Conservation (phyloP, 805 yeast genomes). For the Pichia exigua region DNA sequence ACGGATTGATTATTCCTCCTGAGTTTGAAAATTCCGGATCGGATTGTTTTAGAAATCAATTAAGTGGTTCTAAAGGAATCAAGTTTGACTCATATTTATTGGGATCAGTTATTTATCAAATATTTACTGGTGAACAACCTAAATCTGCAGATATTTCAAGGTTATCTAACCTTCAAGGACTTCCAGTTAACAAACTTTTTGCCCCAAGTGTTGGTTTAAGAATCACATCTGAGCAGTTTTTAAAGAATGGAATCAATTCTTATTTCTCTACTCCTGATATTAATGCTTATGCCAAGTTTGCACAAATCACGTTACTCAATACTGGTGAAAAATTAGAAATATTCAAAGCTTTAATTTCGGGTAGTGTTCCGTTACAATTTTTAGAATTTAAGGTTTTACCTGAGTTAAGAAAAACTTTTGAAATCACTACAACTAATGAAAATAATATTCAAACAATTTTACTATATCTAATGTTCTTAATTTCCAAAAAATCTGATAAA, state of each 20-base stretch:
- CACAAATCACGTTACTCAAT: conserved; percentile 46
- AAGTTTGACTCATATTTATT: conserved; percentile 60
- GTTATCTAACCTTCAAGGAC: conserved; percentile 12
- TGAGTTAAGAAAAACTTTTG: conserved; percentile 46
- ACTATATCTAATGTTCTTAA: conserved; percentile 35
- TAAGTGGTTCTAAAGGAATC: conserved; percentile 24
- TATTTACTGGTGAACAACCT: conserved; percentile 31
- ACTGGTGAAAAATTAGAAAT: conserved; percentile 46
- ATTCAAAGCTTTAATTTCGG: conserved; percentile 31
- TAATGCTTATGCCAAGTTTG: conserved; percentile 42
- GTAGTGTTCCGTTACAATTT: conserved; percentile 38
- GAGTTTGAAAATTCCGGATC: conserved; percentile 43
- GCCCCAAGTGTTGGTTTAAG: conserved; percentile 32
- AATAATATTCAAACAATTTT: conserved; percentile 24
- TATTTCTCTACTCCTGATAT: conserved; percentile 43
- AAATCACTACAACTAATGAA: conserved; percentile 16
- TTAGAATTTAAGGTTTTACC: conserved; percentile 63
- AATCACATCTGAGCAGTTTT: conserved; percentile 31
- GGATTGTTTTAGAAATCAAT: conserved; percentile 26
- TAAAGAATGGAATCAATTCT: conserved; percentile 24
- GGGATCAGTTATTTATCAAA: conserved; percentile 45
- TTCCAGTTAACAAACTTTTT: conserved; percentile 39
- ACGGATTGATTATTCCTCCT: conserved; percentile 34
- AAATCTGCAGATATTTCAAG: conserved; percentile 5
- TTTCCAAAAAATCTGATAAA: conserved; percentile 22